Conservation (phyloP, 441 rosid genomes). For the Erodium trifolium region DNA sequence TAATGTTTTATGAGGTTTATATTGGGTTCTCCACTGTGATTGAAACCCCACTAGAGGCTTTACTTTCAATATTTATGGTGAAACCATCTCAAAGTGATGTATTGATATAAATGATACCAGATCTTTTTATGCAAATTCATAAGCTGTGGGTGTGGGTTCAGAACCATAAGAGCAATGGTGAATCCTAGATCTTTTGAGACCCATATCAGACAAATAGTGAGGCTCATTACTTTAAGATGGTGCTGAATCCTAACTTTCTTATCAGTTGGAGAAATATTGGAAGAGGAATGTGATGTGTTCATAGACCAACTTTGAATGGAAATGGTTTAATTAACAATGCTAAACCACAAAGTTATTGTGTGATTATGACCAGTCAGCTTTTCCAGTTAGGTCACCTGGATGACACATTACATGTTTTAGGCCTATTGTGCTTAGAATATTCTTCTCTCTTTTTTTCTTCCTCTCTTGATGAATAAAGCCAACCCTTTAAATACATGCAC, state of each 20-base stretch:
- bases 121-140: background rate
- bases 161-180: background rate
- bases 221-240: conserved; percentile 12
- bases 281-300: conserved; percentile 14
- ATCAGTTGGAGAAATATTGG: conserved; percentile 16
- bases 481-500: conserved; percentile 10
- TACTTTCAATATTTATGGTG: background rate
- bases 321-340: conserved; percentile 6
- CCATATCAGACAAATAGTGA: background rate
- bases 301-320: too few relatives aligned
- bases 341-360: background rate
- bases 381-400: conserved; percentile 6
- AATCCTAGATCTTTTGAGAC: background rate
- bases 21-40: conserved; percentile 29
- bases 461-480: too few relatives aligned
- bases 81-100: background rate
- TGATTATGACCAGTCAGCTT: conserved; percentile 3
- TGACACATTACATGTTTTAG: background rate
- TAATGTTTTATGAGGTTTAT: conserved; percentile 6
- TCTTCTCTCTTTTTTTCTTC: too few relatives aligned
- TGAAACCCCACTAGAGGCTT: conserved; percentile 14
- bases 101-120: background rate
- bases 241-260: conserved; percentile 37
- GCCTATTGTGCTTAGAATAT: background rate
- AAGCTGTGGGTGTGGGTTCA: background rate